A percentile compares a stretch with the other conserved stretches of the same genome.
Conservation (phyloP, 257 asterid genomes). For the Eustoma russellianum region DNA sequence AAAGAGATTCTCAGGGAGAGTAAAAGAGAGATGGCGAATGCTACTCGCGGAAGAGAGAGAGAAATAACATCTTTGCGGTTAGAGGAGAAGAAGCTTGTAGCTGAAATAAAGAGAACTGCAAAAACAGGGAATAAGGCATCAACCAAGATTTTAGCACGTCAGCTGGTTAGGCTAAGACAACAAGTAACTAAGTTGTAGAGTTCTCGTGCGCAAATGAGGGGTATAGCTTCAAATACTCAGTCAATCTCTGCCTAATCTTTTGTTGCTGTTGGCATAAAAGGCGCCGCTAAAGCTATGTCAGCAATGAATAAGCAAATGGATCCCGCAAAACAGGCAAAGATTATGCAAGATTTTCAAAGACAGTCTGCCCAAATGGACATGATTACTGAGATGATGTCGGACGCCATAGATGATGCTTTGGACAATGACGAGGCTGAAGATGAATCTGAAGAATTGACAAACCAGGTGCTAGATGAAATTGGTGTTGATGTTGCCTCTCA, state of each 20-base stretch:
- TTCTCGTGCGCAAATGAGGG: slow-evolving; percentile 96
- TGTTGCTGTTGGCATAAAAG: slow-evolving; percentile 86
- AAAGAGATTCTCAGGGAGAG: slow-evolving; percentile 83
- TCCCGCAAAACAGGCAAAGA: slow-evolving; percentile 77
- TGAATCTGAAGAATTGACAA: slow-evolving; percentile 88
- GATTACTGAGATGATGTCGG: slow-evolving; percentile 97
- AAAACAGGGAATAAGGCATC: slow-evolving; percentile 99
- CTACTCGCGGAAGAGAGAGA: slow-evolving; percentile 81
- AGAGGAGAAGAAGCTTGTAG: slow-evolving; percentile 92
- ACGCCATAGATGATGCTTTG: slow-evolving; percentile 76
- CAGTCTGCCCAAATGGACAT: slow-evolving; percentile 95
- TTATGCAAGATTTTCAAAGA: slow-evolving; percentile 81
- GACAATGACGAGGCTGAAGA: slow-evolving; percentile 95
- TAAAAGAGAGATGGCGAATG: slow-evolving; percentile 67
- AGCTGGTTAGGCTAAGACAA: slow-evolving; percentile 77
- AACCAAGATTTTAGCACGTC: slow-evolving; percentile 84
- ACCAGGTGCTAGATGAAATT: slow-evolving; percentile 95
- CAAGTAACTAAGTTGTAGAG: slow-evolving; percentile 88
- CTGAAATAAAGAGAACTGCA: slow-evolving; percentile 90
- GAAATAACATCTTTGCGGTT: slow-evolving; percentile 60
- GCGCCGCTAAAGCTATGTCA: slow-evolving; percentile 90
- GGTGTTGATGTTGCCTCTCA: slow-evolving; percentile 91
- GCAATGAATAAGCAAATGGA: slow-evolving; percentile 99
- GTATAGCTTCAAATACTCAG: slow-evolving; percentile 90
- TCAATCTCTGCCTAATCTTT: slow-evolving; percentile 90